phyloP scores from a whole-genome alignment of 306 rosid genomes.

The Ormosia emarginata region DNA sequence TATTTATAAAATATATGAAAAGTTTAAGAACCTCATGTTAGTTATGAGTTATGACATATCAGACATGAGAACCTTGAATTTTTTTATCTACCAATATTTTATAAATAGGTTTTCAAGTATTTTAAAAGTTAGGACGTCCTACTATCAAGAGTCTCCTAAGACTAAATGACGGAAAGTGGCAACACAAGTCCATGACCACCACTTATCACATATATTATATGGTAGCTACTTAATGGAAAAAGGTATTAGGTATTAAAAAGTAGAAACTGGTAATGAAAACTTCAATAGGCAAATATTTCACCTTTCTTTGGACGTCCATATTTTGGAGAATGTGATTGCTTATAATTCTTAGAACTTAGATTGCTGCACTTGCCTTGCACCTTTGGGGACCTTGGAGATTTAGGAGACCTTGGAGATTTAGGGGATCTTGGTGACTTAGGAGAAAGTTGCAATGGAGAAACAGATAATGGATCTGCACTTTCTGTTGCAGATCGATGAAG shows the following conservation, averaged over 20 bases:
- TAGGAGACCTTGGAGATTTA: constrained; percentile 38
- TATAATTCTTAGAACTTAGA: constrained; percentile 33
- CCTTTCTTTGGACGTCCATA: constrained; percentile 62
- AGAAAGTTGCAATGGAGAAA: constrained; percentile 42
- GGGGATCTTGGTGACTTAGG: constrained; percentile 41
- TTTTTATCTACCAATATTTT: not conserved
- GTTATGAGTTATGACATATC: not conserved
- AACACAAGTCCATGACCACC: not conserved
- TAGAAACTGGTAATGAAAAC: not conserved
- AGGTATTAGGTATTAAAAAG: not conserved
- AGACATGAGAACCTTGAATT: not conserved
- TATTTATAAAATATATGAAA: not conserved
- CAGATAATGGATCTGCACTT: constrained; percentile 46
- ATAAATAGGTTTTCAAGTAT: not conserved
- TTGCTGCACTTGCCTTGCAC: constrained; percentile 28
- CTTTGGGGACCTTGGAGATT: constrained; percentile 44
- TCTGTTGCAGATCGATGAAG: constrained; percentile 43
- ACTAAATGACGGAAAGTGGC: not conserved
- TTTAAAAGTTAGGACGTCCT: not conserved
- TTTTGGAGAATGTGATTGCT: constrained; percentile 36
- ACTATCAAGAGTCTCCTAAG: not conserved
- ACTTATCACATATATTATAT: not conserved
- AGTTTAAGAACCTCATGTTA: not conserved
- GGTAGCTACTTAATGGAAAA: not conserved
- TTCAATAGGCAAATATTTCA: not conserved